Base-by-base conservation (phyloP, 2,329 filamentous ascomycete genomes). In the Colletotrichum brevisporum region DNA sequence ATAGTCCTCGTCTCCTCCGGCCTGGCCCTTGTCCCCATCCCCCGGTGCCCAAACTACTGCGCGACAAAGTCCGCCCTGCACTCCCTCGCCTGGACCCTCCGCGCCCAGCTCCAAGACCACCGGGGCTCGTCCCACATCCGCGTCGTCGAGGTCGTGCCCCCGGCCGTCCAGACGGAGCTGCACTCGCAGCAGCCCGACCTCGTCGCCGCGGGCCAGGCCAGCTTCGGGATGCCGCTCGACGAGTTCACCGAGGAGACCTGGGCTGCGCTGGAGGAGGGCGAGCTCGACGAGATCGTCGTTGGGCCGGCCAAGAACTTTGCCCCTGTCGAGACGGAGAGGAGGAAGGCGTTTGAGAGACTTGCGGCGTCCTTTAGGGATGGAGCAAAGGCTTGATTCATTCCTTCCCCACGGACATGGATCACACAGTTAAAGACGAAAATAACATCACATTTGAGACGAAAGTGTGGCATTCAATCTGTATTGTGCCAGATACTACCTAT, bases 11-110 rank as follows among this genome's bases (percentile, higher is more conserved):
- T 81, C 64, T 83, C 80, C 12, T 83, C 82, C 0, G 81, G 81
- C 54, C 78, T 89, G 3, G 80, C 81, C 9, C 75, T 88, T 10
- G 78, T 88, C 12, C 86, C 86, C 0, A 77, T 83, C 2, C 75
- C 79, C n/a, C 75, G 78, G 0, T 81, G 84, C 72, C 80, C 83
- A 1, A 85, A 83, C 43, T 89, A 89, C 78, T 87, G 82, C 60
- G 84, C 85, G 2, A 83, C 83, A 12, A 89, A 89, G 73, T 83
- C 86, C 0, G 87, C 86, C 3, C 75, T 89, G 45, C 84, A 87
- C 72, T 78, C 78, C 5, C 85, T 86, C 58, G 73, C 80, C 26
- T 79, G 85, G 67, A 83, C 79, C 50, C 73, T 86, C 18, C 78
- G 84, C 6, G 77, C 83, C 60, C 80, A 85, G 74, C 76, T 88